Evolutionary conservation across 306 rosid genomes (phyloP).

Genomic region (Hippophae rhamnoides): DNA sequence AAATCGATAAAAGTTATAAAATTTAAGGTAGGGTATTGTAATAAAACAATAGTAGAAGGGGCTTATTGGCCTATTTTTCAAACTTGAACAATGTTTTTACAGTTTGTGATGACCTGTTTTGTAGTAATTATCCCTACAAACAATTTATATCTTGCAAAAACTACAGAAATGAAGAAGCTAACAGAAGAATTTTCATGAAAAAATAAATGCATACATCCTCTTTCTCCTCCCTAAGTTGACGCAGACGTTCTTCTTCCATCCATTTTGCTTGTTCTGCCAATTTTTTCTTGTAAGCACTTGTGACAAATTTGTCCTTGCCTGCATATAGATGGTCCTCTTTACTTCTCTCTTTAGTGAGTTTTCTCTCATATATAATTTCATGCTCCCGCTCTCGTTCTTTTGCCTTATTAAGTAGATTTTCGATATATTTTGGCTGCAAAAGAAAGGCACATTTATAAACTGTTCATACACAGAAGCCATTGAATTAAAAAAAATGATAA

Average conservation of each 20-base stretch:
- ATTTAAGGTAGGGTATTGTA: too few species aligned
- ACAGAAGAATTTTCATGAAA: background rate
- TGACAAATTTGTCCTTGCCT: constrained; percentile 74
- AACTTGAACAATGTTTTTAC: too few species aligned
- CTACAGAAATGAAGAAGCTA: background rate
- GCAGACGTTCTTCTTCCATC: constrained; percentile 66
- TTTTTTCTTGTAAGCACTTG: constrained; percentile 74
- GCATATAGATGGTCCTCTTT: constrained; percentile 75
- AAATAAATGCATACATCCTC: constrained; percentile 54
- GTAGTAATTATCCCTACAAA: background rate
- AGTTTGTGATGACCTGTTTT: too few species aligned
- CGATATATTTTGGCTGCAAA: constrained; percentile 72
- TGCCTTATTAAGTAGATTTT: constrained; percentile 46
- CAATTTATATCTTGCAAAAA: background rate
- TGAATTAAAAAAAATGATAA: too few species aligned
- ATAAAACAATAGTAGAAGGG: too few species aligned
- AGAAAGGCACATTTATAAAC: constrained; percentile 1
- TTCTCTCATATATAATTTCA: constrained; percentile 70
- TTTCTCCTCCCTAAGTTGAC: constrained; percentile 62
- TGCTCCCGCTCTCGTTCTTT: constrained; percentile 56
- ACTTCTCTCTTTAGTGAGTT: constrained; percentile 78
- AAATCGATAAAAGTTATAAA: too few species aligned
- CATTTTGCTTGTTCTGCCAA: constrained; percentile 71
- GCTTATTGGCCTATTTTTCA: too few species aligned
- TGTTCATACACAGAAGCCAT: too few species aligned